Evolutionary conservation across 371 early-diverging fungal genomes (phyloP), one percentile per base, ranked within the genome.

Genomic region (Funneliformis caledonium): DNA sequence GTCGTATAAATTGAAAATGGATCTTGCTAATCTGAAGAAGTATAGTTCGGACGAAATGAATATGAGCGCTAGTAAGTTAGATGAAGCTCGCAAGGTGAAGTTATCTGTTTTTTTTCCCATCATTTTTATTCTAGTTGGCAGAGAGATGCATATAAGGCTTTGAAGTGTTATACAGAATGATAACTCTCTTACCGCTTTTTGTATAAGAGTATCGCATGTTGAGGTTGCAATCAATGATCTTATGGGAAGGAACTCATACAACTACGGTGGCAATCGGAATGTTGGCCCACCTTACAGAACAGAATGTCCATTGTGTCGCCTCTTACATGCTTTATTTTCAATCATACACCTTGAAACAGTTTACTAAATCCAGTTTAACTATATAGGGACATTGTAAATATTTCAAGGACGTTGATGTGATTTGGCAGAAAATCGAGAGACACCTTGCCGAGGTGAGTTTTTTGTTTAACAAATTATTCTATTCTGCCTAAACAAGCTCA

Each of bases 371-470:
- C 14, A 52, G 14, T 52, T 52, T 11, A 11, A 50, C 50, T 50
- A 50, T 47, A 10, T 47, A 43, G 72, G 72, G 72, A 37, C 72
- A 72, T 47, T 5, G 47, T 47, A 45, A 72, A 72, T 2, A 6
- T 43, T 77, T 45, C 64, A 62, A 48, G 67, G 78, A 77, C 19
- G 67, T 77, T 33, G 52, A 77, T 31, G 22, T 11, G 12, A 48
- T 77, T 77, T 77, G 67, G 65, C 9, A 64, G 31, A 65, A 77
- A 64, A 76, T 60, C 48, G 50, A 77, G 60, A 48, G 62, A 33
- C 77, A 11, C 22, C 37, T 59, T 60, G 11, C 56, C 33, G 77
- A 22, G 64, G 77, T 76, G 47, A 47, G 47, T 47, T 77, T 62
- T 65, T 8, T 19, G 11, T 62, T 47, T 47, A 45, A 16, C 62